Evolutionary conservation across 192 early-diverging fungal genomes (phyloP), one percentile per base, ranked within the genome.

Genomic region (Gonapodya sp.): DNA sequence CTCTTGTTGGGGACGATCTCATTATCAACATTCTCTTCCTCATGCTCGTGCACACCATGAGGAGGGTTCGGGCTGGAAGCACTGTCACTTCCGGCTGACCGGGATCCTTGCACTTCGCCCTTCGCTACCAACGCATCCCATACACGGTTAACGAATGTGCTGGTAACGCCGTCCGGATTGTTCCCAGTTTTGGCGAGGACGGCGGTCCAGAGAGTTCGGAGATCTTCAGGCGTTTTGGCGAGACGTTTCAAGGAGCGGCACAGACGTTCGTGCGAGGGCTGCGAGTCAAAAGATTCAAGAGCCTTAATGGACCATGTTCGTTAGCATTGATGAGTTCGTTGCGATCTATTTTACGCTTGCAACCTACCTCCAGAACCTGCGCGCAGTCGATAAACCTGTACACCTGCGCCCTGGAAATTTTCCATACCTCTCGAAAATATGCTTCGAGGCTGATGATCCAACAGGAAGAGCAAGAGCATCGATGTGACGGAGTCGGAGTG

Each of bases 351-450:
- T 64, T 64, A 16, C 75, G 34, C 16, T 14, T 34, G 30, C 8
- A 33, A 2, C 75, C 14, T 35, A 87, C 86, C 35, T 80, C 81
- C 77, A 87, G 80, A 79, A 88, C 86, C 1, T 81, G 37, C 36
- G 87, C 87, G 78, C 87, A 88, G 79, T 89, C 88, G 79, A 89
- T 36, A 78, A 89, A 89, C 73, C 88, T 79, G 73, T 89, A 89
- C 24, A 82, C 81, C 79, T 88, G 87, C 1, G 87, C 87, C 18
- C 87, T 77, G 1, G 82, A 84, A 73, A 88, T 88, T 74, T 86
- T 87, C 87, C 87, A 88, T 31, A 81, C 79, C n/a, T 85, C 84
- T 31, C 82, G 78, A 64, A 88, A 88, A 78, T 88, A 88, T 0
- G 82, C 36, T 79, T 88, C 87, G 34, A 88, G 79, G 32, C 78